Evolutionary conservation across 805 yeast species (phyloP), one percentile per base, ranked within the genome.

Genomic region (Metschnikowia kunwiensis): DNA sequence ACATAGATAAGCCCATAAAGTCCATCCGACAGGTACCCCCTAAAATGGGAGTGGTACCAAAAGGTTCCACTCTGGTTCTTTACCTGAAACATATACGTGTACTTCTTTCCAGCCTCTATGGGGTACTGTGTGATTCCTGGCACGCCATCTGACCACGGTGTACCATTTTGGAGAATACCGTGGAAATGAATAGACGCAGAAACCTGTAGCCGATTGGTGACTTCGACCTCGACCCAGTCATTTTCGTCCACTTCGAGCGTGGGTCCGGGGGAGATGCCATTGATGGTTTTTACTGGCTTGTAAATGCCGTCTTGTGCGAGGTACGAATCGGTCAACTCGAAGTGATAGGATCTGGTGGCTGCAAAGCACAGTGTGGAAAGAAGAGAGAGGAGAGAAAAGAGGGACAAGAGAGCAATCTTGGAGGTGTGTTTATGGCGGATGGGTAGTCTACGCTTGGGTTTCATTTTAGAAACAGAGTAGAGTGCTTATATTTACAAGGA

Each of bases 41-140:
- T 51, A 36, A 57, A 60, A 35, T 76, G 81, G 4, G 78, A 65
- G 43, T 76, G 82, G 51, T 75, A 76, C 81, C 81, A 76, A 34
- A 57, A 70, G 1, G 78, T 67, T 0, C 82, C 82, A 19, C 58
- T 51, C 36, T 71, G 75, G 30, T 57, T 56, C 12, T 30, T 40
- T 3, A 62, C 53, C 12, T 62, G 62, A 49, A 75, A 75, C 27
- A 57, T 49, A 44, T 76, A 72, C 1, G 61, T 54, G 51, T 64
- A 74, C 3, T 55, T 38, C 6, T 50, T 55, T 1, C 75, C 76
- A 7, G 70, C 64, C 5, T 53, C 54, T n/a, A 76, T 70, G 2
- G 75, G 72, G 34, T 75, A 67, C 44, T 76, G 80, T 6, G 77
- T 70, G 24, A 74, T 58, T 2, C 69, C 74, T 0, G 70, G 58